phyloP scores from a whole-genome alignment of 2,329 filamentous ascomycete species.

The Endocalyx cinctus region DNA sequence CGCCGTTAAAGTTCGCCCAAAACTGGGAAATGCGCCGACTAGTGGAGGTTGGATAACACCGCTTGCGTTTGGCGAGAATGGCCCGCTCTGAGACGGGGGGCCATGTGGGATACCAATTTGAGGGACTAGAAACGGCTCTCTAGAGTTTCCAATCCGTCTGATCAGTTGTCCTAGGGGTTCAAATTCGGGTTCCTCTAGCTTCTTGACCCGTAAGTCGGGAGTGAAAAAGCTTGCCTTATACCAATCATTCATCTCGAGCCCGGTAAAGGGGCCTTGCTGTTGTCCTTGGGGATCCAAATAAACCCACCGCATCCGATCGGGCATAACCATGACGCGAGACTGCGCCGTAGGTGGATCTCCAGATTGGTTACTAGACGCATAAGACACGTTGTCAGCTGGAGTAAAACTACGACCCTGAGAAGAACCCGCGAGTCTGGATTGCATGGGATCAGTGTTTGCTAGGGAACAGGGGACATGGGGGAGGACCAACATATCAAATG shows the following conservation, averaged over 20 bases:
- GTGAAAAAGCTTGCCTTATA: slow-evolving; percentile 99
- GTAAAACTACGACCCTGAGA: slow-evolving; percentile 26
- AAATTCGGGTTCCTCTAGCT: slow-evolving; percentile 88
- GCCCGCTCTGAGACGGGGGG: slow-evolving; percentile 51
- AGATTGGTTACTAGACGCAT: slow-evolving; percentile 31
- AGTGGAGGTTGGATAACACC: slow-evolving; percentile 79
- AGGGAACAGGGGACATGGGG: too few species aligned
- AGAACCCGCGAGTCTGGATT: slow-evolving; percentile 39
- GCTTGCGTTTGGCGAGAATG: slow-evolving; percentile 44
- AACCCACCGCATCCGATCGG: slow-evolving; percentile 97
- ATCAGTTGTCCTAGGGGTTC: slow-evolving; percentile 94
- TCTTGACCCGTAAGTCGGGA: slow-evolving; percentile 88
- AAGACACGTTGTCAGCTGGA: too few species aligned
- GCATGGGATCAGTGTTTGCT: too few species aligned
- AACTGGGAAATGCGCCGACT: slow-evolving; percentile 89
- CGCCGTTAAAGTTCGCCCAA: slow-evolving; percentile 91
- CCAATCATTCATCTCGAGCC: slow-evolving; percentile 99
- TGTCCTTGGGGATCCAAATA: slow-evolving; percentile 93
- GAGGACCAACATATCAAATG: slow-evolving; percentile 54
- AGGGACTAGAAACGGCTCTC: slow-evolving; percentile 94
- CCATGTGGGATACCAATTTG: slow-evolving; percentile 95
- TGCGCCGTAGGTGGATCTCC: slow-evolving; percentile 57
- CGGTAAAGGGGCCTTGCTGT: slow-evolving; percentile 91
- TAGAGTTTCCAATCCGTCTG: slow-evolving; percentile 90
- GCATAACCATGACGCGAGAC: slow-evolving; percentile 95